Evolutionary conservation across 2,329 filamentous ascomycete genomes (phyloP).

Genomic region (Fusarium oligoseptatum): DNA sequence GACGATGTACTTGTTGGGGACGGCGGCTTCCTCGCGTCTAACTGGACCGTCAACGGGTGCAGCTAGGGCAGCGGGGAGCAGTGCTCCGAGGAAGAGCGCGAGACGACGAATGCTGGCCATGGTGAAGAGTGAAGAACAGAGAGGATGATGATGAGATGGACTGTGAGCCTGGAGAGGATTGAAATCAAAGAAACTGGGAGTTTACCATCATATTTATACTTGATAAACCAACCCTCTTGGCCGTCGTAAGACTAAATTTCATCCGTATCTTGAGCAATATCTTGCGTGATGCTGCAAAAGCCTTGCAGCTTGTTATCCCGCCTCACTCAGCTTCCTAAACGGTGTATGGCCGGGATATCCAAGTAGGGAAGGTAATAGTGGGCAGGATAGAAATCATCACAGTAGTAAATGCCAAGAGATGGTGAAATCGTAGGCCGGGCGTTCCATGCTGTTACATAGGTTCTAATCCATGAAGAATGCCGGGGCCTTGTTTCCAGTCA

Average conservation of each 20-base stretch:
- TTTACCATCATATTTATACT: constrained; percentile 36
- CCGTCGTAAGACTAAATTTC: constrained; percentile 5
- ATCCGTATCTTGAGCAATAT: constrained; percentile 32
- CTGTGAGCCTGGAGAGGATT: constrained; percentile 29
- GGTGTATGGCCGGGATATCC: constrained; percentile 36
- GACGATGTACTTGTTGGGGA: constrained; percentile 65
- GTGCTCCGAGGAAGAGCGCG: constrained; percentile 49
- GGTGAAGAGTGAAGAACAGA: constrained; percentile 14
- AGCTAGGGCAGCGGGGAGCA: constrained; percentile 51
- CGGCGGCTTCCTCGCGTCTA: constrained; percentile 20
- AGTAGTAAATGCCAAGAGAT: constrained; percentile 20
- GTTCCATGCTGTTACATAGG: constrained; percentile 29
- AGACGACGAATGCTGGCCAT: constrained; percentile 50
- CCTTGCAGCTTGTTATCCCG: constrained; percentile 13
- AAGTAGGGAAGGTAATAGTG: constrained; percentile 43
- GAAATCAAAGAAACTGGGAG: constrained; percentile 7
- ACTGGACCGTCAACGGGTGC: constrained; percentile 38
- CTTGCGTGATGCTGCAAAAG: constrained; percentile 32
- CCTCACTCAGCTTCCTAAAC: constrained; percentile 42
- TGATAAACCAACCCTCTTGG: background rate
- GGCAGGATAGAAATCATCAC: constrained; percentile 16
- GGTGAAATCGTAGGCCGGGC: background rate
- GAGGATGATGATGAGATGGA: constrained; percentile 13
- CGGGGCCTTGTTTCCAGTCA: constrained; percentile 13
- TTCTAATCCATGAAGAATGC: constrained; percentile 14